Conservation (phyloP, 2,329 filamentous ascomycete genomes). For the Cladosporium halotolerans region DNA sequence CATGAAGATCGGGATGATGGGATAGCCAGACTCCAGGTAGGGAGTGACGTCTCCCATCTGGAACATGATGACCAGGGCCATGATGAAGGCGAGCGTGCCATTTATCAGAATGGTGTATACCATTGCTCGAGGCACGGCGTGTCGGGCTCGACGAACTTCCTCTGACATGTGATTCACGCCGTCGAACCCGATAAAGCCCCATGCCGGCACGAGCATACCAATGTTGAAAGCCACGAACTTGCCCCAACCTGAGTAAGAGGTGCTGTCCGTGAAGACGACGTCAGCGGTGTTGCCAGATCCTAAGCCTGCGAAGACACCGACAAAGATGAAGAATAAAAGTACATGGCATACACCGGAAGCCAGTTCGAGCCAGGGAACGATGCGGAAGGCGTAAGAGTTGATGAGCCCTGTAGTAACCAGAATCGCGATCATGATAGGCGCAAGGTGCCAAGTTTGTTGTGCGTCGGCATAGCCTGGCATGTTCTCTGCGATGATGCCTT, state of each 20-base stretch:
- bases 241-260: slow-evolving; percentile 5
- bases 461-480: slow-evolving; percentile 23
- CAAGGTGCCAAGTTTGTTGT: slow-evolving; percentile 33
- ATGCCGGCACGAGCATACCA: slow-evolving; percentile 8
- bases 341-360: slow-evolving; percentile 14
- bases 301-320: slow-evolving; percentile 11
- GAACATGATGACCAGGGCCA: slow-evolving; percentile 35
- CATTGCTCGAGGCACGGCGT: slow-evolving; percentile 28
- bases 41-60: slow-evolving; percentile 30
- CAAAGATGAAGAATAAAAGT: slow-evolving; percentile 13
- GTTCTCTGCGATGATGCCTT: slow-evolving; percentile 24
- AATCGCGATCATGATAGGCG: slow-evolving; percentile 33
- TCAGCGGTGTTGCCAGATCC: slow-evolving; percentile 8
- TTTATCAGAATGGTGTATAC: slow-evolving; percentile 38
- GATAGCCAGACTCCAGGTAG: slow-evolving; percentile 8
- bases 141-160: slow-evolving; percentile 33
- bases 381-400: slow-evolving; percentile 32
- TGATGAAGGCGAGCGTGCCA: slow-evolving; percentile 33
- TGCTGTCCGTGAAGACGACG: slow-evolving; percentile 12
- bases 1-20: slow-evolving; percentile 12
- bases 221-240: slow-evolving; percentile 9
- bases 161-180: slow-evolving; percentile 33
- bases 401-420: slow-evolving; percentile 27
- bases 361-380: slow-evolving; percentile 24
- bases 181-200: slow-evolving; percentile 12